These are phyloP conservation scores for Umbelopsis sp. DNA, from an alignment of 192 early-diverging fungal genomes.

Conservation along the genomic window DNA sequence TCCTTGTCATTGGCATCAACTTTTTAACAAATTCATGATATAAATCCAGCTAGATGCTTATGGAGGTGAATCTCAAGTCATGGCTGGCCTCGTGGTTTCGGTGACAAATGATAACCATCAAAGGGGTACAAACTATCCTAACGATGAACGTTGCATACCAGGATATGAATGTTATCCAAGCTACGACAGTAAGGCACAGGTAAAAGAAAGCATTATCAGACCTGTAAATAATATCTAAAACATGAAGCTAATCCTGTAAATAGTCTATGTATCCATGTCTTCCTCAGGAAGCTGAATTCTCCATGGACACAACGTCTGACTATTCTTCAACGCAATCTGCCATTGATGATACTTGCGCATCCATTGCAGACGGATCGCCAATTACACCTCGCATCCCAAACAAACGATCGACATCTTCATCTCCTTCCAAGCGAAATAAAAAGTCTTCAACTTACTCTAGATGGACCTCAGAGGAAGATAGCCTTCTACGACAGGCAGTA, in stretches of 20 bases:
- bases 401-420: neutral
- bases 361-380: neutral
- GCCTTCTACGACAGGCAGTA: slow-evolving; percentile 42
- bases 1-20: neutral
- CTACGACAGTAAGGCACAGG: neutral
- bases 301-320: neutral
- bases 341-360: neutral
- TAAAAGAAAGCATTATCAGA: neutral
- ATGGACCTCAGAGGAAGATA: slow-evolving; percentile 51
- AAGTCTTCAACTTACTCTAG: slow-evolving; percentile 44
- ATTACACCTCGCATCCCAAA: neutral
- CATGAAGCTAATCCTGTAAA: neutral
- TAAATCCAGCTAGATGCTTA: slow-evolving; percentile 5
- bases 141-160: neutral
- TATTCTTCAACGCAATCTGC: neutral
- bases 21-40: neutral
- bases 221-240: neutral
- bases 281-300: slow-evolving; percentile 7
- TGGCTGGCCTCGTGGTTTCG: slow-evolving; percentile 12
- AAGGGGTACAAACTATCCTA: slow-evolving; percentile 2
- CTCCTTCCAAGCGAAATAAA: slow-evolving; percentile 35
- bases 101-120: neutral
- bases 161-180: neutral
- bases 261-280: neutral
- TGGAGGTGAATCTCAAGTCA: slow-evolving; percentile 5